Base-by-base conservation (phyloP, 2,329 filamentous ascomycete species). In the Knufia petricola region DNA sequence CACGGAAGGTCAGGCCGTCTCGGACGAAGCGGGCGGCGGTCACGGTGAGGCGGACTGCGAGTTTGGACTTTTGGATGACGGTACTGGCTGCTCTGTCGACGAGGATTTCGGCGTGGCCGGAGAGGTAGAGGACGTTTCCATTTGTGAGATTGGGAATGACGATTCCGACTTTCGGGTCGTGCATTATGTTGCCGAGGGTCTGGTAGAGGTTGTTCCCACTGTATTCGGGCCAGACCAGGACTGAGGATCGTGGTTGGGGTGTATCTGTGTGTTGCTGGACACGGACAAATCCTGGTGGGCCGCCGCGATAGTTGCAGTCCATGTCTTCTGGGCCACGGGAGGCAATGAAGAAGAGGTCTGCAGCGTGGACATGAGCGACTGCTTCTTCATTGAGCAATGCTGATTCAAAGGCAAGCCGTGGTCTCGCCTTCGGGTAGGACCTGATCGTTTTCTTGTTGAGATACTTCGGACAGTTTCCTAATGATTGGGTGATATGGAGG, bases 161-260 rank as follows among this genome's bases (percentile, higher is more conserved):
- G 42, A 90, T 63, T 2, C 87, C 86, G 2, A 84, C 77, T 15
- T 69, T 67, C 0, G 85, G 84, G 26, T 81, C 82, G 6, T 75
- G 66, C 32, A 75, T 70, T 12, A 94, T 69, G 60, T 94, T 94
- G 1, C 87, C 87, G 0, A 94, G 73, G 0, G 84, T 86, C 63
- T 94, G 87, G 58, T 94, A 94, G 0, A 92, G 68, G 13, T 85
- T 72, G 63, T 94, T 94, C 6, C 87, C 87, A 0, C 84, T 88
- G 62, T 84, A 94, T 62, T 94, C 87, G 0, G 87, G 87, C 64
- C 87, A 94, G 2, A 83, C 71, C 12, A 94, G 64, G 2, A 77
- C 71, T 1, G 68, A 68, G 2, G 63, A 64, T 20, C 53, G 60
- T 37, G 52, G 32, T 28, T 70, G 65, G 49, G 84, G 81, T 17